Evolutionary conservation across 1,139 yeast genomes (phyloP).

Genomic region (Diutina mesorugosa): DNA sequence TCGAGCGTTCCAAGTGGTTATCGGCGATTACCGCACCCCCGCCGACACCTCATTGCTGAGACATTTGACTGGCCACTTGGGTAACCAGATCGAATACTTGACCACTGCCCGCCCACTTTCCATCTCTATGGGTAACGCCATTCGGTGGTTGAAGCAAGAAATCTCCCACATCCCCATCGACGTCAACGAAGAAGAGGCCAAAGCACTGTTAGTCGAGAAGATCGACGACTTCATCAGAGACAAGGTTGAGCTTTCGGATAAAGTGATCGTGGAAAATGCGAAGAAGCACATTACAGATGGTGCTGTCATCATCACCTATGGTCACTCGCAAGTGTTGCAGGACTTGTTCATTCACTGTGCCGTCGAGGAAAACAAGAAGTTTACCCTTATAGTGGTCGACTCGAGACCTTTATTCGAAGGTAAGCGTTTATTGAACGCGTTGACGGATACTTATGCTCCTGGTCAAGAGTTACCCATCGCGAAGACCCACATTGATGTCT

Average conservation of each 20-base stretch:
- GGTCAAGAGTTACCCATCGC: slow-evolving; percentile 17
- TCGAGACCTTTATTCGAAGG: slow-evolving; percentile 97
- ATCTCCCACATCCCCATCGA: slow-evolving; percentile 71
- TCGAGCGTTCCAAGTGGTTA: slow-evolving; percentile 71
- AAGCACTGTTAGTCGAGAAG: slow-evolving; percentile 45
- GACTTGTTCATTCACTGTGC: slow-evolving; percentile 65
- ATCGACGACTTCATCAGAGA: slow-evolving; percentile 79
- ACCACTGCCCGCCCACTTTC: slow-evolving; percentile 87
- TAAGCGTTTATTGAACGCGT: slow-evolving; percentile 50
- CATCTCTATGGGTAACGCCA: slow-evolving; percentile 95
- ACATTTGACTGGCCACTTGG: slow-evolving; percentile 75
- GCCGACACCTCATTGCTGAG: slow-evolving; percentile 75
- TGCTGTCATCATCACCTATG: slow-evolving; percentile 76
- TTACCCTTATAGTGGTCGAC: slow-evolving; percentile 80
- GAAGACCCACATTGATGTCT: slow-evolving; percentile 21
- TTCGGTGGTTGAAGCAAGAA: slow-evolving; percentile 92
- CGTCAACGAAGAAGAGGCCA: slow-evolving; percentile 61
- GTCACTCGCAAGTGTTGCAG: slow-evolving; percentile 75
- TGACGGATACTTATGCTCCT: slow-evolving; percentile 25
- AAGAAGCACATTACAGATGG: slow-evolving; percentile 65
- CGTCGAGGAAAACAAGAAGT: slow-evolving; percentile 44
- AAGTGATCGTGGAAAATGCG: slow-evolving; percentile 73
- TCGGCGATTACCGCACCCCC: slow-evolving; percentile 75
- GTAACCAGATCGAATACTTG: slow-evolving; percentile 90
- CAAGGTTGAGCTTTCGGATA: slow-evolving; percentile 73